Conservation (phyloP, 345 rosid genomes). For the Pistacia integerrima region DNA sequence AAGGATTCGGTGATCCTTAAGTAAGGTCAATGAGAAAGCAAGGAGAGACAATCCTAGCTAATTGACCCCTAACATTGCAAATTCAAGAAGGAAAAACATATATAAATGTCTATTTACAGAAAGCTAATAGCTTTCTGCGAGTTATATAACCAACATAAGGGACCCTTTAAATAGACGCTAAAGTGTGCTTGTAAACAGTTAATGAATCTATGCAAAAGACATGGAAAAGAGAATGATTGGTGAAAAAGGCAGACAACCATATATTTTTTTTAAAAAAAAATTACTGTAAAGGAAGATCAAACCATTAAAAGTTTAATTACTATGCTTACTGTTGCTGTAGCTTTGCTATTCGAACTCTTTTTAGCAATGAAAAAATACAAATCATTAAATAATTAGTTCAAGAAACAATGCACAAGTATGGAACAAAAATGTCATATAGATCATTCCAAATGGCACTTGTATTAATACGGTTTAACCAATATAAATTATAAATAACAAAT, state of each 20-base stretch:
- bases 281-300: background rate
- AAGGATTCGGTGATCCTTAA: background rate
- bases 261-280: background rate
- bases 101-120: background rate
- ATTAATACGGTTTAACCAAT: too few species aligned
- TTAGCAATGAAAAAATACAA: background rate
- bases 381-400: background rate
- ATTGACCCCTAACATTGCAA: too few species aligned
- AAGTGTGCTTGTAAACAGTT: constrained; percentile 4
- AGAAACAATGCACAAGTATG: background rate
- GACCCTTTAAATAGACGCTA: constrained; percentile 11
- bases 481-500: too few species aligned
- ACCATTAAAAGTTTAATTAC: background rate
- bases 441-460: background rate
- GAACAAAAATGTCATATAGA: background rate
- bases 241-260: constrained; percentile 13
- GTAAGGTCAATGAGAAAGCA: background rate
- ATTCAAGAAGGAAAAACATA: background rate
- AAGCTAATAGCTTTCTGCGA: background rate
- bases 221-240: constrained; percentile 14
- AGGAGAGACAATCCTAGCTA: background rate
- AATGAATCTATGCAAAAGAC: constrained; percentile 2
- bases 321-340: background rate
- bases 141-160: constrained; percentile 8
- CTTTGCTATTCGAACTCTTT: background rate